Base-by-base conservation (phyloP, 2,329 filamentous ascomycete species). In the Dactylellina drechsleri region DNA sequence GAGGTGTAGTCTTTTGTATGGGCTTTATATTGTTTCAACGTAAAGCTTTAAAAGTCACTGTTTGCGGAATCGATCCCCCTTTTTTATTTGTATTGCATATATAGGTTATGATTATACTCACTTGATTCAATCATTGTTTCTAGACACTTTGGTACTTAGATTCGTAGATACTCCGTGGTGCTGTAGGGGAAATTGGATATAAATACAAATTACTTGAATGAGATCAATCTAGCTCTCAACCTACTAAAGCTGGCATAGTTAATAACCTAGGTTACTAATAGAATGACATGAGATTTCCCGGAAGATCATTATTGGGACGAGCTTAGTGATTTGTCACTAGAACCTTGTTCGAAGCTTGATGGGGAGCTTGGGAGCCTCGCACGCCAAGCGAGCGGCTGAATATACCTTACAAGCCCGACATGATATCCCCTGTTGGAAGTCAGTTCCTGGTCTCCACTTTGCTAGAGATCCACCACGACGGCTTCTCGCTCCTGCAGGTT, bases 41-140 rank as follows among this genome's bases (percentile, higher is more conserved):
- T 68, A 60, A 45, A 56, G 54, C 65, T 60, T 60, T 59, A 68
- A 68, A 68, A 57, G 56, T 57, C 31, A 36, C 45, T 23, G 45
- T 52, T 53, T 62, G 59, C 52, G 58, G 18, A 61, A 36, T 61
- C 47, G 3, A 43, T n/a, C 28, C 3, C 4, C n/a, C 5, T n/a
- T 18, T 7, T 18, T 15, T 23, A 28, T 13, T 40, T 56, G 13
- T 56, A 23, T 56, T 18, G 13, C 43, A n/a, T 36, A 36, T 36
- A 36, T 36, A 36, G 31, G 31, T 36, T 36, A 36, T 36, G 31
- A 36, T 36, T 36, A 36, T 8, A 36, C n/a, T n/a, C 31, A 36
- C 31, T 36, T 36, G 5, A 36, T 36, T 8, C 31, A 8, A 36
- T 36, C 10, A 36, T 10, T 36, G 5, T 36, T 10, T 36, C 31